phyloP scores from a whole-genome alignment of 257 asterid genomes.

The Solanum tarapatanum region DNA sequence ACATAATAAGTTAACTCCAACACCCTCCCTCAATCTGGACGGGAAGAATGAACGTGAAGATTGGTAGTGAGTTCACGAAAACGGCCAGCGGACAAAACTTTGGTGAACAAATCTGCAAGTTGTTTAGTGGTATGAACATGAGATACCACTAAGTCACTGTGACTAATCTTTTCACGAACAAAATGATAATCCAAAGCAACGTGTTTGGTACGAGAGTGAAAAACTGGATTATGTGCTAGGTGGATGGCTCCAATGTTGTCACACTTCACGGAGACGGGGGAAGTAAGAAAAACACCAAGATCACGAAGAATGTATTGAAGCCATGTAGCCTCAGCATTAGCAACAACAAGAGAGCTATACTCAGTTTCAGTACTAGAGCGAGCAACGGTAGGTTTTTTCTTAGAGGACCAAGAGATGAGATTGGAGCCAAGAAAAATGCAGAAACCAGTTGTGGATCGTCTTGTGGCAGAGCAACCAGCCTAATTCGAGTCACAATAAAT shows the following conservation, averaged over 20 bases:
- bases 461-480: neutral
- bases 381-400: neutral
- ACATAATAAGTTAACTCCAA: neutral
- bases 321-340: neutral
- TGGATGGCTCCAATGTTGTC: neutral
- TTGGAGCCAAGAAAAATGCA: neutral
- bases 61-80: neutral
- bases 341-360: neutral
- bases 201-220: neutral
- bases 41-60: neutral
- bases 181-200: neutral
- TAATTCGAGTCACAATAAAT: neutral
- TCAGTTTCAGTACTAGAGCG: neutral
- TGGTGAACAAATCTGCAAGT: neutral
- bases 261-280: neutral
- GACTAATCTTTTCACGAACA: neutral
- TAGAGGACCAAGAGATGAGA: neutral
- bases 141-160: neutral
- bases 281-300: neutral
- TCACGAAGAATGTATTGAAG: neutral
- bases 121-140: neutral
- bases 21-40: neutral
- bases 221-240: neutral
- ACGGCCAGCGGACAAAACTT: neutral
- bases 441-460: neutral